A percentile compares a stretch with the other conserved stretches of the same genome.
phyloP scores from a whole-genome alignment of 345 rosid species.

The Trapa bicornis region DNA sequence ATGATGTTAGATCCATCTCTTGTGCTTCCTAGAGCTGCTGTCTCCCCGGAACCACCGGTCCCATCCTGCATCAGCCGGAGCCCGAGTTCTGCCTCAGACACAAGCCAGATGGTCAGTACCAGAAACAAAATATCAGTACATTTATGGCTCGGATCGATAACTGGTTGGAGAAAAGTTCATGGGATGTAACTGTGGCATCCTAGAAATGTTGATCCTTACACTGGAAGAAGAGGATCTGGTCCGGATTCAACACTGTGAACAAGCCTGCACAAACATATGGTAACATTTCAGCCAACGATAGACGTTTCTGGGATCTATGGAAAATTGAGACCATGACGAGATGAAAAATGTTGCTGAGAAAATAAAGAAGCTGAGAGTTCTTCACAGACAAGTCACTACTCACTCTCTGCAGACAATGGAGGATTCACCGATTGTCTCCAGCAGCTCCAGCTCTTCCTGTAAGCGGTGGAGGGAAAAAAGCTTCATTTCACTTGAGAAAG shows the following conservation, averaged over 20 bases:
- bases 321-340: not conserved
- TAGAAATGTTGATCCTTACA: constrained; percentile 13
- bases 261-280: constrained; percentile 12
- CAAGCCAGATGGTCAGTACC: not conserved
- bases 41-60: constrained; percentile 36
- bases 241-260: constrained; percentile 21
- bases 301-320: not conserved
- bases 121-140: not conserved
- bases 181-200: not conserved
- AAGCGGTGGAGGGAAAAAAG: not conserved
- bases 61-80: constrained; percentile 23
- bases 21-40: constrained; percentile 13
- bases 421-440: constrained; percentile 28
- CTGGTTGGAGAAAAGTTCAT: not conserved
- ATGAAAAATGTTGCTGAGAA: not conserved
- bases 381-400: constrained; percentile 16
- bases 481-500: not conserved
- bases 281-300: not conserved
- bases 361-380: not conserved
- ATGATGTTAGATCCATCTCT: constrained; percentile 26
- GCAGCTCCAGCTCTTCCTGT: constrained; percentile 33
- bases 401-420: constrained; percentile 34
- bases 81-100: constrained; percentile 14
- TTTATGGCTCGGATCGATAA: not conserved
- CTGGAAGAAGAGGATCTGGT: constrained; percentile 34